Evolutionary conservation across 2,329 filamentous ascomycete species (phyloP), one percentile per base, ranked within the genome.

Genomic region (Cordyceps javanica): DNA sequence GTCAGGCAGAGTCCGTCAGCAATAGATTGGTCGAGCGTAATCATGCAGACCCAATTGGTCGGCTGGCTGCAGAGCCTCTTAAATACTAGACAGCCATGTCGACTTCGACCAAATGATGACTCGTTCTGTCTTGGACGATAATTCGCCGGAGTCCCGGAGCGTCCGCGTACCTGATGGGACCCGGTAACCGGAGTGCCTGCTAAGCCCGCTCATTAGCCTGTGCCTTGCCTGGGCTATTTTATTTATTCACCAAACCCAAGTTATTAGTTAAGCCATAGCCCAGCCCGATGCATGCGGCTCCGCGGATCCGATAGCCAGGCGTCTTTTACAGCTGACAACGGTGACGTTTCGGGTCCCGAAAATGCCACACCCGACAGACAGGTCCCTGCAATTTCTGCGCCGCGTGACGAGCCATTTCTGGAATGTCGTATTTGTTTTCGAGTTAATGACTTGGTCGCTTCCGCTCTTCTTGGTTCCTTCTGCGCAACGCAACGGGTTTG

Each of bases 111-210:
- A 39, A 32, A 6, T 21, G 2, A 39, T 50, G 44, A 56, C 44
- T 34, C 54, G 28, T 48, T 28, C n/a, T 19, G 30, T 41, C 44
- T 26, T 25, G 16, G 25, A 56, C 54, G 54, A 56, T 56, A 56
- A 56, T 56, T 56, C 54, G 21, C 54, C 54, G 54, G 54, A 56
- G 36, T 56, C 26, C 41, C 44, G 42, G 45, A 41, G 42, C 34
- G 13, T 34, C 25, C 34, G 28, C 26, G 5, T 25, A 26, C 8
- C 9, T 49, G 44, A 25, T 42, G 54, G 34, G 42, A 41, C 25
- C 30, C 30, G 9, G 4, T 52, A 36, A 6, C 46, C 49, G 49
- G 36, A 38, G 11, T 16, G 19, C 39, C 14, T 25, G 3, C 36
- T 8, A 30, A 41, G 36, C 25, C 16, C 16, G 50, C 14, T 39